Evolutionary conservation across 2,329 filamentous ascomycete species (phyloP).

Genomic region (Rosellinia necatrix): DNA sequence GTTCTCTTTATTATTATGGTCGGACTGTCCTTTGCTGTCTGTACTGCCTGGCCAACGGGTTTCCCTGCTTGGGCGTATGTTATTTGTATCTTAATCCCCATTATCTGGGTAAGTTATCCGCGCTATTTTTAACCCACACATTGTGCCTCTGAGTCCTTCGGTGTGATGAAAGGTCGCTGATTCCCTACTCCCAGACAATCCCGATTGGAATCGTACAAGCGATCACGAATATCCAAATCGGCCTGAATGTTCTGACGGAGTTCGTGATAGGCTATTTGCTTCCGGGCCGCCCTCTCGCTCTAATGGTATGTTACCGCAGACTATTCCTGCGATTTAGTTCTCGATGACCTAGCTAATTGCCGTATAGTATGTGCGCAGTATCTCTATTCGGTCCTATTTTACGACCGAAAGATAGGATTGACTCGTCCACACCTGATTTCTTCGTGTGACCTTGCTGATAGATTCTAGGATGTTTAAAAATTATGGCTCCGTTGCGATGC

Average conservation of each 20-base stretch:
- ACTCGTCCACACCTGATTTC: no score
- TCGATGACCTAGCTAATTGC: neutral
- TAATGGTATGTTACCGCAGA: conserved; percentile 55
- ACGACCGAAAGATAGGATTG: neutral
- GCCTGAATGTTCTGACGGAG: conserved; percentile 70
- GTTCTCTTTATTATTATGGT: conserved; percentile 59
- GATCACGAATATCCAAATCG: conserved; percentile 66
- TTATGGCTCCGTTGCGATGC: conserved; percentile 72
- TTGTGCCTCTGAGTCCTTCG: no score
- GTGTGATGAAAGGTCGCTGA: neutral
- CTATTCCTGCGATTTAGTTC: neutral
- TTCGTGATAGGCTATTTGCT: conserved; percentile 76
- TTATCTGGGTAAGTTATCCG: conserved; percentile 50
- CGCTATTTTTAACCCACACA: neutral
- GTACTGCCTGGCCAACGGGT: conserved; percentile 59
- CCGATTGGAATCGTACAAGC: conserved; percentile 61
- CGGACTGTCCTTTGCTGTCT: conserved; percentile 58
- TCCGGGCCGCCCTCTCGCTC: conserved; percentile 69
- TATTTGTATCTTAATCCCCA: conserved; percentile 60
- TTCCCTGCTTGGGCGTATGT: conserved; percentile 64
- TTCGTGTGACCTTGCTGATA: neutral
- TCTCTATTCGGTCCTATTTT: neutral
- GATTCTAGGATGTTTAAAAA: conserved; percentile 66
- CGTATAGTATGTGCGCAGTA: conserved; percentile 1
- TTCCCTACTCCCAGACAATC: conserved; percentile 4